Conservation (phyloP, 176 grass and related monocot species). For the Musa beccarii region DNA sequence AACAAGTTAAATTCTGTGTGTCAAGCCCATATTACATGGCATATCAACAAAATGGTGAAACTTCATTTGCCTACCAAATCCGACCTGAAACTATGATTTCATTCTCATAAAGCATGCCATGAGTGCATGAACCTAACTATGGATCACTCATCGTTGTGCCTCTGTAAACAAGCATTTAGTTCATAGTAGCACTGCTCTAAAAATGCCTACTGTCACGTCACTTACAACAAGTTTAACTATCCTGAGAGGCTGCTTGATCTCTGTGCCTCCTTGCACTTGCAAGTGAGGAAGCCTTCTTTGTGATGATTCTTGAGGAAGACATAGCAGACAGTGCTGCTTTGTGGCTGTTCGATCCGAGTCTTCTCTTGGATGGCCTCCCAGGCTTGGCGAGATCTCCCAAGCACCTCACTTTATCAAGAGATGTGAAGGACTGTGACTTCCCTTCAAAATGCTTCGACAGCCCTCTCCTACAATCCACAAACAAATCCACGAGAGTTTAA, state of each 20-base stretch:
- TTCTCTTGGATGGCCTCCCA: neutral
- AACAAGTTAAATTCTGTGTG: no score
- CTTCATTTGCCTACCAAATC: no score
- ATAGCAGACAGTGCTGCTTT: neutral
- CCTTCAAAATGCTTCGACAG: constrained; percentile 16
- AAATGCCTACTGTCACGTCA: no score
- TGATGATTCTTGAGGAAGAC: neutral
- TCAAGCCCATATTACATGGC: no score
- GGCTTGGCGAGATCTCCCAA: constrained; percentile 11
- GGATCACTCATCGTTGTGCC: no score
- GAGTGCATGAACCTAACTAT: no score
- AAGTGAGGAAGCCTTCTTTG: neutral
- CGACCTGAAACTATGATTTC: no score
- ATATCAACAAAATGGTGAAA: no score
- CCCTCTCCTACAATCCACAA: neutral
- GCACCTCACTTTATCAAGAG: neutral
- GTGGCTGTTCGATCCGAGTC: neutral
- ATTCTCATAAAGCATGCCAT: no score
- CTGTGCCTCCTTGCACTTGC: neutral
- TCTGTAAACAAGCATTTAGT: no score
- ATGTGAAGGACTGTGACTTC: constrained; percentile 13
- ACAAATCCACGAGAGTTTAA: neutral
- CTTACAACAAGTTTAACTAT: no score
- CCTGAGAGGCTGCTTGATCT: neutral
- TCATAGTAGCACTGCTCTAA: no score